Conservation (phyloP, 2,329 filamentous ascomycete genomes). For the Aspergillus flavus region DNA sequence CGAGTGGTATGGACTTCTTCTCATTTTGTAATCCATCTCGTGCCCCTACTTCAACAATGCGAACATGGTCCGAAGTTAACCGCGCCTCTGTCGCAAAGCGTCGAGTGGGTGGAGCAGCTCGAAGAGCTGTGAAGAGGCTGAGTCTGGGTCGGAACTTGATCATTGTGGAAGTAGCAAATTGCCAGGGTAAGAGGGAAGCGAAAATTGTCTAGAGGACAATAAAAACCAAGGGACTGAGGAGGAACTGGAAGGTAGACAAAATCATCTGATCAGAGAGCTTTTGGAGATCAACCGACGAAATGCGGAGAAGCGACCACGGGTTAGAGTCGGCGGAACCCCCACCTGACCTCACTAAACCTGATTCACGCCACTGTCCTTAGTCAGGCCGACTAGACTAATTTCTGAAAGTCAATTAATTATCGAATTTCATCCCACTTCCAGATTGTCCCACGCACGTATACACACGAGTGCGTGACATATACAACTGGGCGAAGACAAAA, state of each 20-base stretch:
- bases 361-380: constrained; percentile 14
- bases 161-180: constrained; percentile 17
- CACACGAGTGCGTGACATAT: too few relatives aligned
- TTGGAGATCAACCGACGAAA: constrained; percentile 14
- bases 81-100: constrained; percentile 43
- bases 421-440: constrained; percentile 19
- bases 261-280: constrained; percentile 7
- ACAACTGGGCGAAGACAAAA: constrained; percentile 2
- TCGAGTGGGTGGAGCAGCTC: constrained; percentile 26
- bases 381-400: constrained; percentile 8
- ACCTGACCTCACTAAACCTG: constrained; percentile 20
- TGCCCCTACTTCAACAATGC: constrained; percentile 57
- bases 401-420: neutral
- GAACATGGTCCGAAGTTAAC: constrained; percentile 51
- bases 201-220: neutral
- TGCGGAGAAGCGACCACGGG: constrained; percentile 32
- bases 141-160: constrained; percentile 31
- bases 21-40: constrained; percentile 59
- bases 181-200: neutral
- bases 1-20: constrained; percentile 50
- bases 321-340: constrained; percentile 20
- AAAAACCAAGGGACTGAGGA: neutral
- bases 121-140: constrained; percentile 33
- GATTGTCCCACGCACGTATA: neutral
- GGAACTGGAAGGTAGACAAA: constrained; percentile 7